phyloP scores from a whole-genome alignment of 2,329 filamentous ascomycete species.

The Aulographum hederae region DNA sequence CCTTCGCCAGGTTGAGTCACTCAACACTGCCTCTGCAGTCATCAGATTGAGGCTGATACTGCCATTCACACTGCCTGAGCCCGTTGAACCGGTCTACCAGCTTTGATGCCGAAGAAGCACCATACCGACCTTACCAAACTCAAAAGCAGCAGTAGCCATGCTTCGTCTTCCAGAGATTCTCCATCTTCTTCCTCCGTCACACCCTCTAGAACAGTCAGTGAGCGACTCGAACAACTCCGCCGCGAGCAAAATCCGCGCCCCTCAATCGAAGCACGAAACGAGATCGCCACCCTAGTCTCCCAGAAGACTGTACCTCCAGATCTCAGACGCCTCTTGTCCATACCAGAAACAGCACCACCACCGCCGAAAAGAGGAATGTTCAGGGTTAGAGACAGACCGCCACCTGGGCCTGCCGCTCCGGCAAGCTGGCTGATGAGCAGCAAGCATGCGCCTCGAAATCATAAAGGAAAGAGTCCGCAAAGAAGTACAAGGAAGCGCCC shows the following conservation, averaged over 20 bases:
- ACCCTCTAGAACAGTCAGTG: slow-evolving; percentile 21
- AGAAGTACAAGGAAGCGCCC: not conserved
- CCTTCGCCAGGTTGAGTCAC: no score
- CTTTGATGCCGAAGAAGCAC: slow-evolving; percentile 29
- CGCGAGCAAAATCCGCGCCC: slow-evolving; percentile 20
- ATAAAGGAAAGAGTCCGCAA: not conserved
- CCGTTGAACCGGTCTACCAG: not conserved
- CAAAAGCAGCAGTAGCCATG: slow-evolving; percentile 20
- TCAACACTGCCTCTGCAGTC: no score
- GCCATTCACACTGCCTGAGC: no score
- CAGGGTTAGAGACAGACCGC: no score
- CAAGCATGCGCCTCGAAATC: slow-evolving; percentile 3
- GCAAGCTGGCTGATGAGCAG: slow-evolving; percentile 20
- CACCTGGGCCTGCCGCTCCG: slow-evolving; percentile 26
- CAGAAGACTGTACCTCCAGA: slow-evolving; percentile 25
- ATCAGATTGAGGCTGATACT: no score
- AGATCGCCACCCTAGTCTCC: slow-evolving; percentile 22
- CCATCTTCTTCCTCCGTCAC: slow-evolving; percentile 10
- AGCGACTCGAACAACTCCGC: slow-evolving; percentile 27
- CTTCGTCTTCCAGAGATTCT: slow-evolving; percentile 13
- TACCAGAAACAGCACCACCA: slow-evolving; percentile 26
- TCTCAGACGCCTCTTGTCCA: slow-evolving; percentile 23
- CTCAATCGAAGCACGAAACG: slow-evolving; percentile 23
- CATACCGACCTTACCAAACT: slow-evolving; percentile 21
- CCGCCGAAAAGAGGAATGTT: slow-evolving; percentile 23